Percentiles rank a stretch among this genome's conserved stretches.
These are phyloP conservation scores for Beta corolliflora DNA, from an alignment of 179 eudicot genomes.

Conservation along the genomic window DNA sequence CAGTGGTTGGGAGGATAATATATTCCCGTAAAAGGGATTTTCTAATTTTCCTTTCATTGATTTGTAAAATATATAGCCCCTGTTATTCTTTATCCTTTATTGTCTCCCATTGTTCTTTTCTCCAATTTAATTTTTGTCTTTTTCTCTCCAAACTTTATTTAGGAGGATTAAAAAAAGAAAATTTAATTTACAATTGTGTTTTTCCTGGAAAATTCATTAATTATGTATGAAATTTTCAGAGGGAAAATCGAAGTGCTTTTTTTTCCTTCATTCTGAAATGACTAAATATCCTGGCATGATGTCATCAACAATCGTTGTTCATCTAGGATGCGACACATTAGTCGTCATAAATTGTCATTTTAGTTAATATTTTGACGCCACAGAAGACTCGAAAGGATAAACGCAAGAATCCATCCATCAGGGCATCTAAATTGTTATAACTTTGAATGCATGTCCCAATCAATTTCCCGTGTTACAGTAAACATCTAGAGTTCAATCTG, in stretches of 20 bases:
- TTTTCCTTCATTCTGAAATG: background rate
- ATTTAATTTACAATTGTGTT: too few relatives aligned
- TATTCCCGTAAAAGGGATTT: too few relatives aligned
- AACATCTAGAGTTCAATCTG: background rate
- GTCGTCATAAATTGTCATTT: background rate
- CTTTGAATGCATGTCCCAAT: background rate
- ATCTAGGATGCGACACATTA: background rate
- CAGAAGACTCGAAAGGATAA: too few relatives aligned
- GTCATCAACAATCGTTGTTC: background rate
- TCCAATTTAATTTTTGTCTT: too few relatives aligned
- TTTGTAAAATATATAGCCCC: background rate
- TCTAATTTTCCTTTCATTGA: too few relatives aligned
- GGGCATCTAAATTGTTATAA: background rate
- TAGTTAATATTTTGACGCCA: too few relatives aligned
- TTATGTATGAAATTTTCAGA: background rate
- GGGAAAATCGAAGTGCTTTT: background rate
- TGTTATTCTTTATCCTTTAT: background rate
- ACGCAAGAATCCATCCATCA: too few relatives aligned
- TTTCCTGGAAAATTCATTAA: background rate
- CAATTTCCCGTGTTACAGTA: background rate
- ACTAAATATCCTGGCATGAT: background rate
- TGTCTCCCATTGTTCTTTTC: too few relatives aligned
- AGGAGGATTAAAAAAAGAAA: too few relatives aligned
- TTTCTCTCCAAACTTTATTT: too few relatives aligned
- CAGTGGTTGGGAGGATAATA: too few relatives aligned